Evolutionary conservation across 129 eudicot genomes (phyloP).

Genomic region (Pittosporum tobira): DNA sequence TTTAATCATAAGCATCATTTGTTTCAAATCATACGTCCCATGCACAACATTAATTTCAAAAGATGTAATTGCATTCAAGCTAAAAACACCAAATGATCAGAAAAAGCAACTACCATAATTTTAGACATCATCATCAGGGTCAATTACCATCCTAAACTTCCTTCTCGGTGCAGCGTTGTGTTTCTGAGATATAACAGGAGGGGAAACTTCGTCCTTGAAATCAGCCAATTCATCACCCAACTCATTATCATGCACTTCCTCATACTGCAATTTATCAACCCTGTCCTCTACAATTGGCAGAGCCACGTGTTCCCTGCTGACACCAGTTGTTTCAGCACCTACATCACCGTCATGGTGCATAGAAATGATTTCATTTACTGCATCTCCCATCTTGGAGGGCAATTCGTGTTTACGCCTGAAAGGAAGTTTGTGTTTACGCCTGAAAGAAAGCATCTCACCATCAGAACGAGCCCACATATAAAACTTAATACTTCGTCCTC

Average conservation of each 20-base stretch:
- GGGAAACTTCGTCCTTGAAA: conserved; percentile 28
- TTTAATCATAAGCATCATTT: too few species aligned
- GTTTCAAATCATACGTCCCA: too few species aligned
- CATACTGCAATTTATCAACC: conserved; percentile 20
- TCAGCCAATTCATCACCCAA: conserved; percentile 39
- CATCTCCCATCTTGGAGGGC: conserved; percentile 16
- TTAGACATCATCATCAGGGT: conserved; percentile 34
- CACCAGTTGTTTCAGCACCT: conserved; percentile 14
- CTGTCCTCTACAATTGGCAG: conserved; percentile 10
- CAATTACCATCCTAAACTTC: conserved; percentile 53
- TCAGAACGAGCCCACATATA: not conserved
- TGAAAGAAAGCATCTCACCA: conserved; percentile 7
- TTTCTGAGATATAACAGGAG: conserved; percentile 20
- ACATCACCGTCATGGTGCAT: conserved; percentile 11
- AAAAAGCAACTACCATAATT: not conserved
- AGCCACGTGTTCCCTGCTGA: conserved; percentile 15
- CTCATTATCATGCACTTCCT: conserved; percentile 25
- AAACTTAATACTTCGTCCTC: too few species aligned
- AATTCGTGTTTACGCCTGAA: conserved; percentile 25
- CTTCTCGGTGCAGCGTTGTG: conserved; percentile 39
- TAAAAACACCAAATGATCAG: not conserved
- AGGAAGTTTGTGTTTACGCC: conserved; percentile 18
- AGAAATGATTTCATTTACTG: conserved; percentile 7
- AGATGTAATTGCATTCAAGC: not conserved
- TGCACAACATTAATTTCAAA: not conserved